These are phyloP conservation scores for Globisporangium lucens DNA, from an alignment of 352 stramenopile genomes.

Conservation along the genomic window DNA sequence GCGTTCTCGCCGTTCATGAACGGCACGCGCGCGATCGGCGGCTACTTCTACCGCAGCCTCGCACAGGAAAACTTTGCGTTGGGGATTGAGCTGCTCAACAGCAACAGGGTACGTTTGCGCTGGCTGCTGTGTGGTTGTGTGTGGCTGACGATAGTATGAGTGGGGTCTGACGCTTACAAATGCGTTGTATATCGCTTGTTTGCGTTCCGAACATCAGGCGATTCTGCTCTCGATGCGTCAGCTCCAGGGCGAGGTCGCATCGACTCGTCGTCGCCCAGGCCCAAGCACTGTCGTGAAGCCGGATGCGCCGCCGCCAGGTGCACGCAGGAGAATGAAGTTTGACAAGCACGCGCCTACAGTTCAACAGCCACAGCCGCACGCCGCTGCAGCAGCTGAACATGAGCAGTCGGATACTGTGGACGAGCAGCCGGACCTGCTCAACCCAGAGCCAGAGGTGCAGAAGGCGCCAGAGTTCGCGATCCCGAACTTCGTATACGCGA, in stretches of 20 bases:
- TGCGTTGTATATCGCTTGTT: background rate
- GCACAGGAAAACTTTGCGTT: conserved; percentile 71
- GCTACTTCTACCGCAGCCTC: conserved; percentile 84
- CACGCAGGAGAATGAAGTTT: conserved; percentile 62
- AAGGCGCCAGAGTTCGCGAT: conserved; percentile 43
- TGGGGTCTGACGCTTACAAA: background rate
- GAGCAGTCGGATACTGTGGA: conserved; percentile 28
- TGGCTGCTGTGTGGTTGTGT: background rate
- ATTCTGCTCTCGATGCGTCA: conserved; percentile 78
- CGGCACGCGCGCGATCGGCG: conserved; percentile 93
- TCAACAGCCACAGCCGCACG: conserved; percentile 9
- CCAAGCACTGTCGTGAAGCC: conserved; percentile 39
- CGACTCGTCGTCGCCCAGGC: conserved; percentile 43
- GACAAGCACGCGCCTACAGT: conserved; percentile 40
- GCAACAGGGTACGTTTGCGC: conserved; percentile 51
- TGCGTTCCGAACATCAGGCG: conserved; percentile 26
- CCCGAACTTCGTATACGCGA: conserved; percentile 61
- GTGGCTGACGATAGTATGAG: background rate
- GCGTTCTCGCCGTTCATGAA: conserved; percentile 97
- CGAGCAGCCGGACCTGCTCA: conserved; percentile 43
- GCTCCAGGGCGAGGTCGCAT: conserved; percentile 71
- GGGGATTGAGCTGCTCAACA: conserved; percentile 75
- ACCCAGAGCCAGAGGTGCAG: conserved; percentile 51
- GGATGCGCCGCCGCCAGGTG: conserved; percentile 48
- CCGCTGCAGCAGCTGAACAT: conserved; percentile 8